Conservation (phyloP, 352 stramenopile species). For the Globisporangium carolinianum region DNA sequence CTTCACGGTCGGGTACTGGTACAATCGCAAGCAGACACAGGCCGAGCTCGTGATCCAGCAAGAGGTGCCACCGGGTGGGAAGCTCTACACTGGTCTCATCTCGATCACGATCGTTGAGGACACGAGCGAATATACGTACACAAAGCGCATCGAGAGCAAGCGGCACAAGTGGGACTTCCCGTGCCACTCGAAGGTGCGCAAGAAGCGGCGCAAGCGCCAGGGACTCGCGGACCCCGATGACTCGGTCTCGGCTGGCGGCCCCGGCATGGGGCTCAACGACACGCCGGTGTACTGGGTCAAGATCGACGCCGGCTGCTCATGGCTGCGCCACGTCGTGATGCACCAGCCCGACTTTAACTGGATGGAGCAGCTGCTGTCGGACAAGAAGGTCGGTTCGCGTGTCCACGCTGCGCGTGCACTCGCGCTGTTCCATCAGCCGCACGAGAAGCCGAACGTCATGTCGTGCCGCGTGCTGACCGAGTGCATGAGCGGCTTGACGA, state of each 20-base stretch:
- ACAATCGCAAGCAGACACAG: conserved; percentile 85
- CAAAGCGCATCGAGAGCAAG: conserved; percentile 78
- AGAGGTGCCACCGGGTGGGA: conserved; percentile 68
- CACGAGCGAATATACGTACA: conserved; percentile 75
- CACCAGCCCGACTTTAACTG: conserved; percentile 86
- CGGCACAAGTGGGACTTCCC: conserved; percentile 85
- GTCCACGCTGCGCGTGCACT: conserved; percentile 72
- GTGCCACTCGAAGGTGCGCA: conserved; percentile 81
- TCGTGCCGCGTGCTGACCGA: conserved; percentile 78
- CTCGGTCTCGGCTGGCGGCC: conserved; percentile 64
- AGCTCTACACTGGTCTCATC: conserved; percentile 75
- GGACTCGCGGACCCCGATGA: conserved; percentile 73
- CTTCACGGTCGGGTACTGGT: conserved; percentile 85
- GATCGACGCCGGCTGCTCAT: conserved; percentile 70
- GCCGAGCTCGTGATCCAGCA: conserved; percentile 82
- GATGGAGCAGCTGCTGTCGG: conserved; percentile 81
- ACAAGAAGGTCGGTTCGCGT: conserved; percentile 79
- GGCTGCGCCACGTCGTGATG: conserved; percentile 80
- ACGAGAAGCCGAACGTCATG: conserved; percentile 86
- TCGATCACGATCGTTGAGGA: conserved; percentile 85
- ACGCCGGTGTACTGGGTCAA: conserved; percentile 86
- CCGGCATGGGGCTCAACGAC: conserved; percentile 82
- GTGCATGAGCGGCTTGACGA: conserved; percentile 81
- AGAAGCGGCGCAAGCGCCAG: conserved; percentile 80
- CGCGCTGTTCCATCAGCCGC: conserved; percentile 67